Base-by-base conservation (phyloP, 169 alveolate genomes). In the Fabrea salina region DNA sequence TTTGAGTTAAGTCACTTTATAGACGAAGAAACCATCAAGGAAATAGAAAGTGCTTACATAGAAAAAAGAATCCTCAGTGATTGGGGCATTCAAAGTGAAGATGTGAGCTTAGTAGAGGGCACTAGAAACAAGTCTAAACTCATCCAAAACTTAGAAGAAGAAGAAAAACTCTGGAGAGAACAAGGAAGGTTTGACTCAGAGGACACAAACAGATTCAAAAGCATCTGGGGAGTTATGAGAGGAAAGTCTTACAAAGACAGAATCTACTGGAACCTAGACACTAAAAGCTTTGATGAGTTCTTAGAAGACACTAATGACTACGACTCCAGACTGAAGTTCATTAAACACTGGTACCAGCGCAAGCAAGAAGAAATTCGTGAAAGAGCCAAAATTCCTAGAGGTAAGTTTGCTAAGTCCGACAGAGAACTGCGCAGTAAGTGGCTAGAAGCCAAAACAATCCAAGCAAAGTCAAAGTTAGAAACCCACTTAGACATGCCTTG, bases 1-100 rank as follows among this genome's bases (percentile, higher is more conserved):
- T 59, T 85, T 13, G 90, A 85, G 50, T 61, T 85, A 2, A 40
- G 71, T 8, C 87, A 85, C 78, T 85, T 85, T 59, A 19, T 85
- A 7, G 90, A 85, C 47, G 85, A 81, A 16, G 75, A 85, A 19
- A 47, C 47, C 30, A 22, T 85, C 16, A 85, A 68, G 2, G 64
- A 66, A 19, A 37, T 80, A 41, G 87, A 85, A 53, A 39, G 32
- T 50, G 82, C 74, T 22, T 19, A 80, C 11, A 37, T 68, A 25
- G 67, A 75, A 32, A 49, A 80, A 16, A 64, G 27, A 33, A 7
- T 44, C 4, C 79, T 64, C 30, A 19, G 22, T 3, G 82, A 85
- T 19, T 85, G 90, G 90, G 61, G 74, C 1, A 47, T 85, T 6
- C 19, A 79, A 1, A 27, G 56, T 5, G 87, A 85, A 33, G 39